Evolutionary conservation across 768 basidiomycete genomes (phyloP).

Genomic region (Candolleomyces eurysporus): DNA sequence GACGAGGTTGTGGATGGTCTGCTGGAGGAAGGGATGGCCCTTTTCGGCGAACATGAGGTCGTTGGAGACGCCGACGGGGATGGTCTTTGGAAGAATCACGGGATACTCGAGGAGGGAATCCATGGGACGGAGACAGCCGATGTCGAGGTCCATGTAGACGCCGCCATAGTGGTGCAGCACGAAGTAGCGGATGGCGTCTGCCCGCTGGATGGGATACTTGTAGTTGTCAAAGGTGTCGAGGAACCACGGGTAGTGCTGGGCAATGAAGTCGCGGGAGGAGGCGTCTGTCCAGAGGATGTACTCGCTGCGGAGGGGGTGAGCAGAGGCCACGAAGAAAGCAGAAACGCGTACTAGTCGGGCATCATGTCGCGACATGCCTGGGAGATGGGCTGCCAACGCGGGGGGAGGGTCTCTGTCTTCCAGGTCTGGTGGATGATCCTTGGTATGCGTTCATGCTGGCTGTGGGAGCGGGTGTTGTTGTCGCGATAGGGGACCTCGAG

Average conservation of each 20-base stretch:
- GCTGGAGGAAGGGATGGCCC: constrained; percentile 83
- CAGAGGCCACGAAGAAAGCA: constrained; percentile 5
- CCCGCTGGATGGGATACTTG: constrained; percentile 89
- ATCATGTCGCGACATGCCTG: constrained; percentile 87
- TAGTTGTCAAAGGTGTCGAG: constrained; percentile 92
- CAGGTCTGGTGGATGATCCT: constrained; percentile 98
- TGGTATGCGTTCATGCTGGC: constrained; percentile 62
- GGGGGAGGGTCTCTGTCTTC: constrained; percentile 87
- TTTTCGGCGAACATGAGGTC: constrained; percentile 93
- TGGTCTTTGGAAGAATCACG: constrained; percentile 91
- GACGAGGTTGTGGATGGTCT: constrained; percentile 88
- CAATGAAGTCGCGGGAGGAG: constrained; percentile 85
- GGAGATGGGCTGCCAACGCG: constrained; percentile 77
- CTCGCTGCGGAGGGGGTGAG: constrained; percentile 52
- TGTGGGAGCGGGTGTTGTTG: constrained; percentile 60
- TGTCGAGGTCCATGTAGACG: constrained; percentile 94
- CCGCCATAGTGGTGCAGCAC: constrained; percentile 95
- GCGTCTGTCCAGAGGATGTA: constrained; percentile 99
- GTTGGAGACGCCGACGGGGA: constrained; percentile 96
- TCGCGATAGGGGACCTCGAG: constrained; percentile 62
- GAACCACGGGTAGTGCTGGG: constrained; percentile 86
- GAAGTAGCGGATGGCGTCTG: constrained; percentile 98
- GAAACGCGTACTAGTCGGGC: constrained; percentile 84
- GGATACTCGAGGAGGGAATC: constrained; percentile 85
- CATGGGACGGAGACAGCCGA: constrained; percentile 84